phyloP scores from a whole-genome alignment of 352 stramenopile species.

The Phytophthora megakarya region DNA sequence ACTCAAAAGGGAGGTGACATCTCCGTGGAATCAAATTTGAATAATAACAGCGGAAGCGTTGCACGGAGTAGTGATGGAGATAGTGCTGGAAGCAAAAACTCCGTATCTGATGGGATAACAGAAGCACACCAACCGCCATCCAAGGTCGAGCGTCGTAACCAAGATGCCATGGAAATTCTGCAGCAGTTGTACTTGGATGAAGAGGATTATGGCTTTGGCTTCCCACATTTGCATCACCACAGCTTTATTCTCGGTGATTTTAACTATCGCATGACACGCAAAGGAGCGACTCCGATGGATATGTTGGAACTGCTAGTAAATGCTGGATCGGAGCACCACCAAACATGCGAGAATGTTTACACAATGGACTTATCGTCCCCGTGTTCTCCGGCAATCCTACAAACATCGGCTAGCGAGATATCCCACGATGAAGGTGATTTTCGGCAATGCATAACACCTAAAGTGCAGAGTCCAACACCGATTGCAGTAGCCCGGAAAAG shows the following conservation, averaged over 20 bases:
- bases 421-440: slow-evolving; percentile 43
- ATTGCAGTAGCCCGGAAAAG: slow-evolving; percentile 9
- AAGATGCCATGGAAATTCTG: slow-evolving; percentile 82
- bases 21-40: slow-evolving; percentile 5
- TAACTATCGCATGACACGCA: slow-evolving; percentile 86
- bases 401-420: slow-evolving; percentile 34
- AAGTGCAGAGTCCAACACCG: slow-evolving; percentile 36
- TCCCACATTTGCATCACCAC: slow-evolving; percentile 82
- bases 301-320: slow-evolving; percentile 60
- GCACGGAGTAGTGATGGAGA: slow-evolving; percentile 28
- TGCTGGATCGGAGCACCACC: slow-evolving; percentile 26
- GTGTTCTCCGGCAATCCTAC: slow-evolving; percentile 33
- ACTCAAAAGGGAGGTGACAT: slow-evolving; percentile 22
- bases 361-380: slow-evolving; percentile 32
- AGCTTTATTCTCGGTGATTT: slow-evolving; percentile 91
- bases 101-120: slow-evolving; percentile 7
- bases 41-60: slow-evolving; percentile 19
- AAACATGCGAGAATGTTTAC: slow-evolving; percentile 16
- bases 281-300: slow-evolving; percentile 46
- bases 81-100: slow-evolving; percentile 25
- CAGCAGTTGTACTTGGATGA: slow-evolving; percentile 81
- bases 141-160: slow-evolving; percentile 81
- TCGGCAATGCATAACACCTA: slow-evolving; percentile 54
- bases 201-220: slow-evolving; percentile 87
- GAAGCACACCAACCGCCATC: slow-evolving; percentile 47